phyloP scores from a whole-genome alignment of 306 rosid genomes.

The Mucuna pruriens region DNA sequence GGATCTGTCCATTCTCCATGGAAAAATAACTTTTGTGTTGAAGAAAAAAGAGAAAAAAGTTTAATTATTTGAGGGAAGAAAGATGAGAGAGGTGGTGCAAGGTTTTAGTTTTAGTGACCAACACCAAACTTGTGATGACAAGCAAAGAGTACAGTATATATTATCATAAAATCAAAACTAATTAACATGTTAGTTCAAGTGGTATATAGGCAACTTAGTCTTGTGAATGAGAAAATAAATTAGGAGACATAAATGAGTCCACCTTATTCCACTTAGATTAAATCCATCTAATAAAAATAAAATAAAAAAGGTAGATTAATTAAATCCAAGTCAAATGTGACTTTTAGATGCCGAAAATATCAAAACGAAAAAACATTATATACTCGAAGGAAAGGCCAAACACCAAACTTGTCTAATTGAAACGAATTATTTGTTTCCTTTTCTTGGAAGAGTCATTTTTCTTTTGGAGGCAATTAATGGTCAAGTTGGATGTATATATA shows the following conservation, averaged over 20 bases:
- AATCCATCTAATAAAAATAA: neutral
- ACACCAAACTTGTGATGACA: neutral
- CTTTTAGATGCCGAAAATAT: neutral
- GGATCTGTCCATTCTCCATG: neutral
- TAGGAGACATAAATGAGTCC: neutral
- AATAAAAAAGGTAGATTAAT: neutral
- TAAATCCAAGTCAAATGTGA: neutral
- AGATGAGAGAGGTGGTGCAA: neutral
- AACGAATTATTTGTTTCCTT: neutral
- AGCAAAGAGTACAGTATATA: neutral
- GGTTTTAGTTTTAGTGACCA: constrained; percentile 3
- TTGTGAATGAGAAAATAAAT: neutral
- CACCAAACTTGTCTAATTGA: constrained; percentile 19
- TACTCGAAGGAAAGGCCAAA: constrained; percentile 19
- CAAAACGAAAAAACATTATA: neutral
- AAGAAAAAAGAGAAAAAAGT: neutral
- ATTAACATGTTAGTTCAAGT: neutral
- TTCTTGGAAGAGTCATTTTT: neutral
- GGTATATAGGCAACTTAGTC: neutral
- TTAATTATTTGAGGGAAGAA: constrained; percentile 21
- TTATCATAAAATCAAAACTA: neutral
- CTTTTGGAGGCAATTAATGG: constrained; percentile 3
- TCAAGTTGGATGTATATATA: neutral
- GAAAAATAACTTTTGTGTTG: neutral
- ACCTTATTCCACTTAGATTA: neutral